These are phyloP conservation scores for Marsdenia floribunda DNA, from an alignment of 257 asterid genomes.

Conservation along the genomic window DNA sequence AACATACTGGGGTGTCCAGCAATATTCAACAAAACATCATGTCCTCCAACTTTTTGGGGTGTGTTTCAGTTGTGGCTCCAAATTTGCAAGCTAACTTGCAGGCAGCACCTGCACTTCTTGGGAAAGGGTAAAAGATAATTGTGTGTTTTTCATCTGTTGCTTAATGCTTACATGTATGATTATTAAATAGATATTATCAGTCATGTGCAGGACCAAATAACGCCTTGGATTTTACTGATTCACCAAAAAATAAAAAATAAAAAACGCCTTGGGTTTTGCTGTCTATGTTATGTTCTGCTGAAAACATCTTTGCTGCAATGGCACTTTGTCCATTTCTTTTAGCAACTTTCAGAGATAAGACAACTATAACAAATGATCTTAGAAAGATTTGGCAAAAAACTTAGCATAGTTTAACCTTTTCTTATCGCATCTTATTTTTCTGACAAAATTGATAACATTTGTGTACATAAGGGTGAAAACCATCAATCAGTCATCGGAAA, in stretches of 20 bases:
- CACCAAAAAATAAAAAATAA: too few species aligned
- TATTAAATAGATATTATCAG: too few species aligned
- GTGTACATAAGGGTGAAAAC: too few species aligned
- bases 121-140: constrained; percentile 61
- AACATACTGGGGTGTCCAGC: constrained; percentile 34
- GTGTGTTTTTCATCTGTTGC: neutral
- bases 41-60: constrained; percentile 38
- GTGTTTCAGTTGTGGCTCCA: constrained; percentile 34
- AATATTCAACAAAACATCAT: constrained; percentile 34
- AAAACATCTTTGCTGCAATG: neutral
- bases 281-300: neutral
- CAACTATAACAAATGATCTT: neutral
- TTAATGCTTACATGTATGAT: too few species aligned
- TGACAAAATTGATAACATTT: neutral
- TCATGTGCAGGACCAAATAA: neutral
- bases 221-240: neutral
- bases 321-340: neutral
- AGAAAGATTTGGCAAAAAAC: neutral
- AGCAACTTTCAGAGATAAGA: neutral
- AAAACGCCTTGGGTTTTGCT: neutral
- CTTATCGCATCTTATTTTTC: neutral
- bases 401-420: neutral
- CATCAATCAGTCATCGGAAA: too few species aligned
- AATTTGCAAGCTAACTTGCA: constrained; percentile 56
- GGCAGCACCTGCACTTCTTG: constrained; percentile 47